A percentile compares a stretch with the other conserved stretches of the same genome.
Evolutionary conservation across 352 stramenopile species (phyloP).

Genomic region (Globisporangium nagaii): DNA sequence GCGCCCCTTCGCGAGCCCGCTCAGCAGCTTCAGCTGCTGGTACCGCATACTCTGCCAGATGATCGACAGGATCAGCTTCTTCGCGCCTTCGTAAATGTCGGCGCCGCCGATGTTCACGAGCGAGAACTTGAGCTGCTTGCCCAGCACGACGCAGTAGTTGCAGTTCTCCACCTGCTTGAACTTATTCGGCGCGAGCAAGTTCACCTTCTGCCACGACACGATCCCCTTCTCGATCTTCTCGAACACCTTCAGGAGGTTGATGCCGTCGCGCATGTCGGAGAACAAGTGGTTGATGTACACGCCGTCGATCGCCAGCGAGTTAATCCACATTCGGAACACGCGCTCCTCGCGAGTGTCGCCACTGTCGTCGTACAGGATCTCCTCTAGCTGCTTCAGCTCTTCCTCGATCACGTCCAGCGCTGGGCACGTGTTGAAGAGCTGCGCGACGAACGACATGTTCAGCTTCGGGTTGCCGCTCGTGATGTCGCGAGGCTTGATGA

Average conservation of each 20-base stretch:
- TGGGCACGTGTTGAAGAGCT: conserved; percentile 91
- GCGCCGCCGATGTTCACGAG: conserved; percentile 88
- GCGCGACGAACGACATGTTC: conserved; percentile 87
- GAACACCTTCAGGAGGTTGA: conserved; percentile 87
- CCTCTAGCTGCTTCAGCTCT: conserved; percentile 81
- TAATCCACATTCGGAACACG: conserved; percentile 92
- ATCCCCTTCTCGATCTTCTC: conserved; percentile 89
- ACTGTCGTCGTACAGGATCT: conserved; percentile 85
- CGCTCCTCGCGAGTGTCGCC: conserved; percentile 85
- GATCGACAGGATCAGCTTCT: conserved; percentile 92
- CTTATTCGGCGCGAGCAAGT: conserved; percentile 85
- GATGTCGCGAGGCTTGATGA: conserved; percentile 91
- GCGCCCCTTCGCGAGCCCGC: conserved; percentile 37
- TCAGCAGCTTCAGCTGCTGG: conserved; percentile 86
- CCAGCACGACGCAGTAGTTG: conserved; percentile 87
- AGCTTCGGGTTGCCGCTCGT: conserved; percentile 90
- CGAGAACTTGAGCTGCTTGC: conserved; percentile 86
- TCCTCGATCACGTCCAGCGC: conserved; percentile 79
- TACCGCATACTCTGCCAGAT: conserved; percentile 94
- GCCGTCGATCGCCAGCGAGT: conserved; percentile 87
- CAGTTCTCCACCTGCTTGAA: conserved; percentile 89
- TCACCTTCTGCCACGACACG: conserved; percentile 87
- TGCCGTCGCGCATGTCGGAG: conserved; percentile 82
- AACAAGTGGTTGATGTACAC: conserved; percentile 91
- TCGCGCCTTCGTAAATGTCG: conserved; percentile 90